phyloP scores from a whole-genome alignment of 2,329 filamentous ascomycete species.

The Ophiocordyceps sinensis region DNA sequence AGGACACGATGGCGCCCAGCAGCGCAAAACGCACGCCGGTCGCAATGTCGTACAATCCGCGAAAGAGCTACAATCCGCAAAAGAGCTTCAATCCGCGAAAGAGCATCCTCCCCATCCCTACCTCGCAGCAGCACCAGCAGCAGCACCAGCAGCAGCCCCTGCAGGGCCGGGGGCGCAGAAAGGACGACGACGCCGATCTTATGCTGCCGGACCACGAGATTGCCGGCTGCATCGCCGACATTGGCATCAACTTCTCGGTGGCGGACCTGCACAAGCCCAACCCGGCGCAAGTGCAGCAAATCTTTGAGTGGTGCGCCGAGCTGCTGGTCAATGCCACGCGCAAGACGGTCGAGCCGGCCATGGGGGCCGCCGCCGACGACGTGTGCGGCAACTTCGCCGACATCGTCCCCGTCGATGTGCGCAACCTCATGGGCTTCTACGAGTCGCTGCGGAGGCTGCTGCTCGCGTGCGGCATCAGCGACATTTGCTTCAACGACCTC shows the following conservation, averaged over 20 bases:
- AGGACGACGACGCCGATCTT: constrained; percentile 45
- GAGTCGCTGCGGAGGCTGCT: constrained; percentile 67
- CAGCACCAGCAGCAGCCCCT: constrained; percentile 26
- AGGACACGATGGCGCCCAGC: not conserved
- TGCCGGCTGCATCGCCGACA: constrained; percentile 92
- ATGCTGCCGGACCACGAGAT: constrained; percentile 66
- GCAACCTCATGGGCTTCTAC: constrained; percentile 94
- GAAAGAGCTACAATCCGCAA: no score
- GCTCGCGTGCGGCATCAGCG: constrained; percentile 76
- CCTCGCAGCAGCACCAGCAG: constrained; percentile 23
- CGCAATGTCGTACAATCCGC: constrained; percentile 41
- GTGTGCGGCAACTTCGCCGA: constrained; percentile 74
- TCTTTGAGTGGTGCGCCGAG: constrained; percentile 96
- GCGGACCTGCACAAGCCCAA: constrained; percentile 89
- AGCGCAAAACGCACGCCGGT: not conserved
- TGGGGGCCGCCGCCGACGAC: constrained; percentile 83
- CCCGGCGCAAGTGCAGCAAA: constrained; percentile 85
- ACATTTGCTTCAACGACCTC: constrained; percentile 87
- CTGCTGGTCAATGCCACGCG: constrained; percentile 86
- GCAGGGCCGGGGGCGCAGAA: constrained; percentile 38
- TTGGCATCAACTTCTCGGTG: constrained; percentile 77
- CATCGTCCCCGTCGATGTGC: constrained; percentile 72
- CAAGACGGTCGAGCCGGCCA: constrained; percentile 85
- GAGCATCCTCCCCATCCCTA: constrained; percentile 46
- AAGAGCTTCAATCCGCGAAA: constrained; percentile 44